Percentiles rank a stretch among this genome's conserved stretches.
Evolutionary conservation across 352 stramenopile genomes (phyloP).

Genomic region (Globisporangium lucens): DNA sequence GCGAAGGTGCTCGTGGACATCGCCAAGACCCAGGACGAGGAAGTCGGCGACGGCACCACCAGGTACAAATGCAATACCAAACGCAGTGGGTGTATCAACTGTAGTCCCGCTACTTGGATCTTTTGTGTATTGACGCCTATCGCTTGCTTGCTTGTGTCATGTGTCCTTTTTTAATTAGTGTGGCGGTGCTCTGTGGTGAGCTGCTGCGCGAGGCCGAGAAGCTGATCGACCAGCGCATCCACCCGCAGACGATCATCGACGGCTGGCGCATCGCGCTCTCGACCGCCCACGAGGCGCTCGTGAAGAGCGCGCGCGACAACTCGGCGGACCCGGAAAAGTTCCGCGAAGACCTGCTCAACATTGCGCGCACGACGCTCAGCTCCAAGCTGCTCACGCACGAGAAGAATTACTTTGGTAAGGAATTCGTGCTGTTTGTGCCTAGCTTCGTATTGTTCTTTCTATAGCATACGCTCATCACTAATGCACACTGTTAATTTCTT

Average conservation of each 20-base stretch:
- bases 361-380: constrained; percentile 96
- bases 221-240: constrained; percentile 94
- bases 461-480: too few species aligned
- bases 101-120: too few species aligned
- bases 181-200: constrained; percentile 96
- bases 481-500: too few species aligned
- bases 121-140: not conserved
- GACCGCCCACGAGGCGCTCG: constrained; percentile 90
- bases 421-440: not conserved
- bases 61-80: constrained; percentile 26
- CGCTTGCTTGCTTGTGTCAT: not conserved
- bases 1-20: constrained; percentile 99
- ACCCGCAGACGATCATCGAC: constrained; percentile 98
- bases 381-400: constrained; percentile 98
- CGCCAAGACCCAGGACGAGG: constrained; percentile 97
- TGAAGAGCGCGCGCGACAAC: constrained; percentile 82
- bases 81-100: too few species aligned
- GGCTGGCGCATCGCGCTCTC: constrained; percentile 95
- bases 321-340: constrained; percentile 84
- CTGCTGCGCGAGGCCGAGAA: constrained; percentile 96
- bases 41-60: constrained; percentile 99
- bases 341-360: constrained; percentile 95
- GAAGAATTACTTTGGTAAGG: constrained; percentile 95
- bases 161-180: constrained; percentile 27
- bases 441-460: too few species aligned